These are phyloP conservation scores for Eimeria necatrix DNA, from an alignment of 169 alveolate species.

Conservation along the genomic window DNA sequence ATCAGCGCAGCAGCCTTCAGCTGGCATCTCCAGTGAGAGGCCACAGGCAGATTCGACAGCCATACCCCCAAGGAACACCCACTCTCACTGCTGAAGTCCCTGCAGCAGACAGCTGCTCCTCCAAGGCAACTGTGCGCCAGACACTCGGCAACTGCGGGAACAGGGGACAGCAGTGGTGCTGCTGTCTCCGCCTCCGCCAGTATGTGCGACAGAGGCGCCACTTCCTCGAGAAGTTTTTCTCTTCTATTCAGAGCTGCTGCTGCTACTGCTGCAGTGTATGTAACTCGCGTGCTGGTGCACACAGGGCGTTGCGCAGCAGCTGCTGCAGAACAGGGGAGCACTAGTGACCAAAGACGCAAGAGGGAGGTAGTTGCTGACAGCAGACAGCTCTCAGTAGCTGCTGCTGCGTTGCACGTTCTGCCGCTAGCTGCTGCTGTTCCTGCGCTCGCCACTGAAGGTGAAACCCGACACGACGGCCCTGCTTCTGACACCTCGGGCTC, in stretches of 20 bases:
- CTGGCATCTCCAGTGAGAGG: not conserved
- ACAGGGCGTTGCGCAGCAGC: conserved; percentile 8
- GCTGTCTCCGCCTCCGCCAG: conserved; percentile 55
- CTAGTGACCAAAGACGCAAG: conserved; percentile 50
- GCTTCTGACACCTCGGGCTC: not conserved
- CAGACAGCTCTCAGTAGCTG: conserved; percentile 39
- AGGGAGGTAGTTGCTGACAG: conserved; percentile 4
- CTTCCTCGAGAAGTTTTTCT: not conserved
- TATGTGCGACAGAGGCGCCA: not conserved
- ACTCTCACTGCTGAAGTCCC: not conserved
- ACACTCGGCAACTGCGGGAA: conserved; percentile 38
- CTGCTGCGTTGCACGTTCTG: conserved; percentile 16
- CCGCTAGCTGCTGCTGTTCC: conserved; percentile 10
- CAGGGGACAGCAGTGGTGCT: conserved; percentile 64
- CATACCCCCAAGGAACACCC: not conserved
- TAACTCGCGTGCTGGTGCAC: not conserved
- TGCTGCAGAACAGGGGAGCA: conserved; percentile 58
- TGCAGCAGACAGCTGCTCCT: not conserved
- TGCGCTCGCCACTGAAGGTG: not conserved
- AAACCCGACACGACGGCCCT: not conserved
- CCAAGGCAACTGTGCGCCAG: conserved; percentile 24
- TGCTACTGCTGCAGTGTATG: conserved; percentile 58
- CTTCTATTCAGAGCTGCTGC: conserved; percentile 57
- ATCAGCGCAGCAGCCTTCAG: conserved; percentile 17
- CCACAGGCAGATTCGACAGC: not conserved